These are phyloP conservation scores for Dioszegia crocea DNA, from an alignment of 768 basidiomycete genomes.

Conservation along the genomic window DNA sequence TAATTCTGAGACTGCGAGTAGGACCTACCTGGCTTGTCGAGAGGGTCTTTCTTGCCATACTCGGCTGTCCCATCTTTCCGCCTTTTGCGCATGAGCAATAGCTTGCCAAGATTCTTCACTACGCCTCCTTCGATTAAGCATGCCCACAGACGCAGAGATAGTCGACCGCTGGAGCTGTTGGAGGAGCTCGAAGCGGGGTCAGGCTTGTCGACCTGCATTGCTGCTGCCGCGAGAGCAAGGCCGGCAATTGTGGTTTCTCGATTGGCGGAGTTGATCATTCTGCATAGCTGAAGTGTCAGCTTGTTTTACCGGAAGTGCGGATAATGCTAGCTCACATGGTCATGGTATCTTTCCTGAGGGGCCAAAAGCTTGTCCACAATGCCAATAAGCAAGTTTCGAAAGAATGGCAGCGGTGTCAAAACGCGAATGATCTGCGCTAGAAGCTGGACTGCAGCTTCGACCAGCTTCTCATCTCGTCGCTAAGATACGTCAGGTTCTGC, in stretches of 20 bases:
- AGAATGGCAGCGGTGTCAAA: conserved; percentile 45
- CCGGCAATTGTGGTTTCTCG: conserved; percentile 43
- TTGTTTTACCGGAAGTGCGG: background rate
- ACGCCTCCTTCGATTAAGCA: conserved; percentile 40
- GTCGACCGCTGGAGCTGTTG: conserved; percentile 17
- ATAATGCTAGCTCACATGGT: conserved; percentile 23
- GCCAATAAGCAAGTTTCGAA: conserved; percentile 30
- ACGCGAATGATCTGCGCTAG: conserved; percentile 39
- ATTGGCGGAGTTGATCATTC: conserved; percentile 42
- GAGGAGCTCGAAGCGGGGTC: conserved; percentile 10
- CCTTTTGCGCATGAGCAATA: conserved; percentile 42
- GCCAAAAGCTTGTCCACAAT: conserved; percentile 38
- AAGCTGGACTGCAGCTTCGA: conserved; percentile 32
- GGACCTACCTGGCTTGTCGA: conserved; percentile 46
- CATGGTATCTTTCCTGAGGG: conserved; percentile 29
- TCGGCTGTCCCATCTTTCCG: conserved; percentile 34
- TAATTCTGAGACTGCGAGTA: background rate
- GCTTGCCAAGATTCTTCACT: conserved; percentile 40
- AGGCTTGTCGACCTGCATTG: conserved; percentile 37
- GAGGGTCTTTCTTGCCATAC: conserved; percentile 40
- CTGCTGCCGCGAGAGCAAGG: conserved; percentile 33
- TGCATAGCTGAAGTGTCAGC: conserved; percentile 34
- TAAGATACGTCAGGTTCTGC: background rate
- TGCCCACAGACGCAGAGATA: conserved; percentile 36
- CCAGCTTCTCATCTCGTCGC: conserved; percentile 22